A percentile compares a stretch with the other conserved stretches of the same genome.
Evolutionary conservation across 2,329 filamentous ascomycete species (phyloP).

Genomic region (Monosporascus ibericus): DNA sequence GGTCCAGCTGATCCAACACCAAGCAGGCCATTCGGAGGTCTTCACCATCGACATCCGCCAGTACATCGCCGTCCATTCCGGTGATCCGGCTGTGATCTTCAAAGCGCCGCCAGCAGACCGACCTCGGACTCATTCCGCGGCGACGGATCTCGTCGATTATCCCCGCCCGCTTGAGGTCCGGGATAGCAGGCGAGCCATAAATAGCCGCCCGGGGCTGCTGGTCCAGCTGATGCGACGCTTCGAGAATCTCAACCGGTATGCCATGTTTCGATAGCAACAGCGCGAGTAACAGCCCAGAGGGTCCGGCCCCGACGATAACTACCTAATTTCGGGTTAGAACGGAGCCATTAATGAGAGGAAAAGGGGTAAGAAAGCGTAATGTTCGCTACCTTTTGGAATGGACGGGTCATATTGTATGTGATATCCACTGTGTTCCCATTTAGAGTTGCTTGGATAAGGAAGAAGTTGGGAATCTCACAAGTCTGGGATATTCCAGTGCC

Average conservation of each 20-base stretch:
- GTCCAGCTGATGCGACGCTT: conserved; percentile 48
- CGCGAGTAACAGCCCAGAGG: conserved; percentile 42
- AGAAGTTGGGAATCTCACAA: no score
- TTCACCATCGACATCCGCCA: conserved; percentile 31
- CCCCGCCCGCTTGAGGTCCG: conserved; percentile 53
- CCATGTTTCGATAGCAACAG: conserved; percentile 47
- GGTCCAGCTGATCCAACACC: conserved; percentile 35
- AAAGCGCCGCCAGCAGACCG: conserved; percentile 33
- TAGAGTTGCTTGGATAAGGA: no score
- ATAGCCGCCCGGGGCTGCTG: conserved; percentile 56
- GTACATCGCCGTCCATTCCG: conserved; percentile 27
- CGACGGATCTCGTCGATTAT: conserved; percentile 38
- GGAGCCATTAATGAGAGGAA: no score
- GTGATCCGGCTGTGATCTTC: conserved; percentile 30
- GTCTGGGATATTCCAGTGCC: no score
- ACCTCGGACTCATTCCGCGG: conserved; percentile 31
- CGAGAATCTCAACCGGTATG: conserved; percentile 48
- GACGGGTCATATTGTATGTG: no score
- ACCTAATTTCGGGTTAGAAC: conserved; percentile 21
- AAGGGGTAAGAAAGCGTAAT: no score
- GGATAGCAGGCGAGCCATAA: conserved; percentile 52
- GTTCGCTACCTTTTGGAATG: no score
- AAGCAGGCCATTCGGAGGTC: conserved; percentile 36
- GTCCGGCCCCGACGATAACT: conserved; percentile 43
- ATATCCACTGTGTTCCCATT: no score